phyloP scores from a whole-genome alignment of 225 moss, liverwort and hornwort species.

The Anthoceros angustus region DNA sequence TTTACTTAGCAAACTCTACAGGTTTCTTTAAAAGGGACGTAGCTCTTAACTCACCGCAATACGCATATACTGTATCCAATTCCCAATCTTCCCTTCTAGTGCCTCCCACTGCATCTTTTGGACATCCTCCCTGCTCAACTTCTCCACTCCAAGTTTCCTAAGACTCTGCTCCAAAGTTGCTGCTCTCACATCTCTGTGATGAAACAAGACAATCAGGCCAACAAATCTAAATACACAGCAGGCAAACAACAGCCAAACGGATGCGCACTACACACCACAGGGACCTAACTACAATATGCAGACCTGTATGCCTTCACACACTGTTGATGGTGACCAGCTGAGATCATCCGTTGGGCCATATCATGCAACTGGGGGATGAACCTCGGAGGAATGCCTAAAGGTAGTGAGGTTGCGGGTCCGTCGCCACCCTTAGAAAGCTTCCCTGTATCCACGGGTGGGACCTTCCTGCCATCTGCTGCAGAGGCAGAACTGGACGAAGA shows the following conservation, averaged over 20 bases:
- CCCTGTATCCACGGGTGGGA: conserved; percentile 16
- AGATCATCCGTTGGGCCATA: conserved; percentile 73
- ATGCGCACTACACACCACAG: neutral
- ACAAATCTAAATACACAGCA: neutral
- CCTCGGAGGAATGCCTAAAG: conserved; percentile 51
- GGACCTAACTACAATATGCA: neutral
- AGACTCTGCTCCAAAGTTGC: conserved; percentile 60
- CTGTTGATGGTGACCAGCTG: conserved; percentile 61
- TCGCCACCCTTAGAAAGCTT: conserved; percentile 20
- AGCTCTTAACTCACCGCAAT: conserved; percentile 37
- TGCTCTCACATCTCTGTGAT: conserved; percentile 48
- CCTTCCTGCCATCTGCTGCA: conserved; percentile 19
- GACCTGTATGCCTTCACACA: conserved; percentile 76
- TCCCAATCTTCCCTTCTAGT: conserved; percentile 65
- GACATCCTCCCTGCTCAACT: conserved; percentile 60
- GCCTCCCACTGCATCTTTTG: conserved; percentile 73
- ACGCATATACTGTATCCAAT: conserved; percentile 65
- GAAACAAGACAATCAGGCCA: neutral
- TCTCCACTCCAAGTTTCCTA: conserved; percentile 64
- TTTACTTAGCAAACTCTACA: neutral
- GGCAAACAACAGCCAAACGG: neutral
- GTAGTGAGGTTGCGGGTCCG: conserved; percentile 40
- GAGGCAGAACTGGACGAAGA: conserved; percentile 13
- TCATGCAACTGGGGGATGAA: conserved; percentile 66
- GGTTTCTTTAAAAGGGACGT: neutral